Percentiles rank a stretch among this genome's conserved stretches.
Conservation (phyloP, 106 monocot species). For the Allium fistulosum region DNA sequence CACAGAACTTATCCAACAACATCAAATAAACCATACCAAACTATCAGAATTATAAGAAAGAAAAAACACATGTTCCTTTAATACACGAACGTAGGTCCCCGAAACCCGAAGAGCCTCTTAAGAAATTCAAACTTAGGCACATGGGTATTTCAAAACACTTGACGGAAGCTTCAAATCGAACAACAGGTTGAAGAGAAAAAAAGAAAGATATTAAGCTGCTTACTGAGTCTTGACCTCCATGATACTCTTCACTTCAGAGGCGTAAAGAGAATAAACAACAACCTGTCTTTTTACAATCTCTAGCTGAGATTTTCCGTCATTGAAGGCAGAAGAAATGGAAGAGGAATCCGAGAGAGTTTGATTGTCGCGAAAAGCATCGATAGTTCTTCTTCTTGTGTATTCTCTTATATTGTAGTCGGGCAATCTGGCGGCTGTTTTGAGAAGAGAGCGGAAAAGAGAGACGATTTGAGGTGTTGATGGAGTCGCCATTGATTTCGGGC, state of each 20-base stretch:
- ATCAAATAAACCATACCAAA: too few relatives aligned
- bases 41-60: too few relatives aligned
- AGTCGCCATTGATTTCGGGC: neutral
- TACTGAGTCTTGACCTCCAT: slow-evolving; percentile 55
- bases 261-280: slow-evolving; percentile 72
- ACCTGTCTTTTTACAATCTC: slow-evolving; percentile 69
- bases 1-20: too few relatives aligned
- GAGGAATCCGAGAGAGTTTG: slow-evolving; percentile 41
- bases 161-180: too few relatives aligned
- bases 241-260: slow-evolving; percentile 72
- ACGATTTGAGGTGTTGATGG: slow-evolving; percentile 42
- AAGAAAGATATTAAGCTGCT: neutral
- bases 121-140: too few relatives aligned
- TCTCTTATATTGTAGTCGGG: slow-evolving; percentile 86
- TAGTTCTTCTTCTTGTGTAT: slow-evolving; percentile 46
- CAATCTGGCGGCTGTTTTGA: slow-evolving; percentile 65
- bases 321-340: slow-evolving; percentile 32
- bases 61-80: too few relatives aligned
- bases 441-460: slow-evolving; percentile 59
- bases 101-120: too few relatives aligned
- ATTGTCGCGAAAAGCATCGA: slow-evolving; percentile 67
- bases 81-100: too few relatives aligned
- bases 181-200: too few relatives aligned
- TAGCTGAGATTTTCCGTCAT: slow-evolving; percentile 59
- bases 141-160: too few relatives aligned